Evolutionary conservation across 2,329 filamentous ascomycete species (phyloP).

Genomic region (Ophiostoma montium): DNA sequence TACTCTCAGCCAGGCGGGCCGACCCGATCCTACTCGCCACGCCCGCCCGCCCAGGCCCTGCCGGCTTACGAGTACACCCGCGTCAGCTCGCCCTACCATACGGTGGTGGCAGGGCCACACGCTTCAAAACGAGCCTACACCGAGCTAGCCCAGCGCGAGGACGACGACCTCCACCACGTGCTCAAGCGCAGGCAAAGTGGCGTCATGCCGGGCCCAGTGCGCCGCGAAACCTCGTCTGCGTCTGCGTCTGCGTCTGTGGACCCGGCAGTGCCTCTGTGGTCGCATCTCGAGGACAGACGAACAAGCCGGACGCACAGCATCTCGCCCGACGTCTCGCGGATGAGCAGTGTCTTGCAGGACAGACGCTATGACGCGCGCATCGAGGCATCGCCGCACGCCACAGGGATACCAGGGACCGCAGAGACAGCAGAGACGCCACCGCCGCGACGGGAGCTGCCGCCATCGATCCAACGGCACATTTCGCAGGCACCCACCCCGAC

Average conservation of each 20-base stretch:
- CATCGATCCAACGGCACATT: constrained; percentile 6
- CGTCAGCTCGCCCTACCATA: not conserved
- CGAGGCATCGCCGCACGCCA: not conserved
- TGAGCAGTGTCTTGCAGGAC: not conserved
- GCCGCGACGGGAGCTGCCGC: constrained; percentile 10
- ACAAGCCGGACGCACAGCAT: not conserved
- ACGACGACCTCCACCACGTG: not conserved
- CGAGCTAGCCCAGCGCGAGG: not conserved
- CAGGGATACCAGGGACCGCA: not conserved
- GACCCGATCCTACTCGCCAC: not conserved
- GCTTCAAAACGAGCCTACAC: not conserved
- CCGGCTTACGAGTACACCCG: not conserved
- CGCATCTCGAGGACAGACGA: not conserved
- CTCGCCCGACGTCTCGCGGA: not conserved
- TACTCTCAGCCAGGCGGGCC: too few relatives aligned
- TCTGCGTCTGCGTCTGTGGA: too few relatives aligned
- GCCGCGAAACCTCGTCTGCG: not conserved
- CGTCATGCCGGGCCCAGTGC: not conserved
- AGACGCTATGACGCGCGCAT: not conserved
- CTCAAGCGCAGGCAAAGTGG: not conserved
- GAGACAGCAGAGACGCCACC: constrained; percentile 6
- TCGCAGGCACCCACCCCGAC: constrained; percentile 5
- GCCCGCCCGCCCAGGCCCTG: not conserved
- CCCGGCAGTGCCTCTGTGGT: not conserved
- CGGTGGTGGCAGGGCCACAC: not conserved